Conservation (phyloP, 2,329 filamentous ascomycete species). For the Beauveria brongniartii region DNA sequence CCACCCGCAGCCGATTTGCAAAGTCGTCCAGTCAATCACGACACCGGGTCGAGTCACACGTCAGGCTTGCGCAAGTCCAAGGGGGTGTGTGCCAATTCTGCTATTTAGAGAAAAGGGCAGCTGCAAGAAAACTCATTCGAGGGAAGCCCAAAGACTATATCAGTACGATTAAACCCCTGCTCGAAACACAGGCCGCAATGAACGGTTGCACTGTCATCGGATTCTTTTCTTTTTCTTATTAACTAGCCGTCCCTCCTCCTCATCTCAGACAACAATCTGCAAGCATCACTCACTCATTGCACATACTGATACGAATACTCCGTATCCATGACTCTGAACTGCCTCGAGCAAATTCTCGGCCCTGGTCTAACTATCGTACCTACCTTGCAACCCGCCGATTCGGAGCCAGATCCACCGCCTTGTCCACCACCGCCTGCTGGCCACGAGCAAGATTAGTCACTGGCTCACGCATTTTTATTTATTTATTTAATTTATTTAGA, state of each 20-base stretch:
- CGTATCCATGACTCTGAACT: no score
- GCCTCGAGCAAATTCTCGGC: neutral
- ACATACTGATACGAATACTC: neutral
- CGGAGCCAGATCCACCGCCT: slow-evolving; percentile 9
- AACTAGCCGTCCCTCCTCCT: neutral
- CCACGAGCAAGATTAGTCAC: slow-evolving; percentile 10
- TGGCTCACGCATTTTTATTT: slow-evolving; percentile 5
- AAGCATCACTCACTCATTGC: neutral
- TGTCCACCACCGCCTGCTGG: neutral
- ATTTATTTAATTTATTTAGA: neutral
- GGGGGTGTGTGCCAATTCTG: slow-evolving; percentile 6
- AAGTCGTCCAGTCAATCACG: slow-evolving; percentile 13
- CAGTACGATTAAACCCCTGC: neutral
- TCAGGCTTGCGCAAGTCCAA: slow-evolving; percentile 4
- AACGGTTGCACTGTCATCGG: neutral
- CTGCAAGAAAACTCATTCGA: slow-evolving; percentile 3
- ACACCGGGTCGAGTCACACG: slow-evolving; percentile 13
- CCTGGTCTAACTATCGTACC: neutral
- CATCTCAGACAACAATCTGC: neutral
- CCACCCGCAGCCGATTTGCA: slow-evolving; percentile 10
- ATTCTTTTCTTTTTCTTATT: neutral
- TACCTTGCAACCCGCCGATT: slow-evolving; percentile 6
- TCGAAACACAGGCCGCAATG: neutral
- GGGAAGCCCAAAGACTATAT: slow-evolving; percentile 4
- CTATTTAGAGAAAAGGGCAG: neutral